Evolutionary conservation across 331 rosid species (phyloP).

Genomic region (Acacia pycnantha): DNA sequence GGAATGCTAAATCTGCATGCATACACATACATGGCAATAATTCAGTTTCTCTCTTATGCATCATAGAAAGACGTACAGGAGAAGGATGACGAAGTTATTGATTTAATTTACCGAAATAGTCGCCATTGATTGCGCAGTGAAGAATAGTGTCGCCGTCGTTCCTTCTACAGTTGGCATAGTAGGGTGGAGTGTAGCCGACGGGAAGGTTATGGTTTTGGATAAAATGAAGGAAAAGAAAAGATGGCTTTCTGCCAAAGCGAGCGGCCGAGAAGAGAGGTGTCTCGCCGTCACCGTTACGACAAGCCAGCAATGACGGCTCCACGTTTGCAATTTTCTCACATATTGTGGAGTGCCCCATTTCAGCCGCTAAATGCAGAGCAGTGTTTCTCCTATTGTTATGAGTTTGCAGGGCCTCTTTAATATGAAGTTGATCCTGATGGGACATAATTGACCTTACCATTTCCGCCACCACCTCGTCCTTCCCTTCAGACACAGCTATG

Average conservation of each 20-base stretch:
- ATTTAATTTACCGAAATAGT: conserved; percentile 40
- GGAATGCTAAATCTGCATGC: too few relatives aligned
- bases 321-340: conserved; percentile 2
- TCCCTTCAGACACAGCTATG: conserved; percentile 43
- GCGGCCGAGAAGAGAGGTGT: conserved; percentile 65
- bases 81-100: neutral
- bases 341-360: conserved; percentile 23
- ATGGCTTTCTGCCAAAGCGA: conserved; percentile 33
- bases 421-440: too few relatives aligned
- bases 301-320: neutral
- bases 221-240: conserved; percentile 45
- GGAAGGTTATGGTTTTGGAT: neutral
- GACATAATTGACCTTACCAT: neutral
- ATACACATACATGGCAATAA: too few relatives aligned
- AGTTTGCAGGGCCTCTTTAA: neutral
- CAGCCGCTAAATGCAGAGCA: conserved; percentile 52
- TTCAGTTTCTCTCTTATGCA: too few relatives aligned
- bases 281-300: conserved; percentile 42
- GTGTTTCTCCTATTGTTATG: conserved; percentile 39
- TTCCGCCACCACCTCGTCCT: conserved; percentile 18
- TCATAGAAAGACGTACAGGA: neutral
- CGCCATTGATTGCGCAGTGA: conserved; percentile 44
- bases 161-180: conserved; percentile 27
- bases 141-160: conserved; percentile 49
- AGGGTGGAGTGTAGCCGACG: fast-evolving